phyloP scores from a whole-genome alignment of 768 basidiomycete genomes.

The Pleurotus salmoneostramineus region DNA sequence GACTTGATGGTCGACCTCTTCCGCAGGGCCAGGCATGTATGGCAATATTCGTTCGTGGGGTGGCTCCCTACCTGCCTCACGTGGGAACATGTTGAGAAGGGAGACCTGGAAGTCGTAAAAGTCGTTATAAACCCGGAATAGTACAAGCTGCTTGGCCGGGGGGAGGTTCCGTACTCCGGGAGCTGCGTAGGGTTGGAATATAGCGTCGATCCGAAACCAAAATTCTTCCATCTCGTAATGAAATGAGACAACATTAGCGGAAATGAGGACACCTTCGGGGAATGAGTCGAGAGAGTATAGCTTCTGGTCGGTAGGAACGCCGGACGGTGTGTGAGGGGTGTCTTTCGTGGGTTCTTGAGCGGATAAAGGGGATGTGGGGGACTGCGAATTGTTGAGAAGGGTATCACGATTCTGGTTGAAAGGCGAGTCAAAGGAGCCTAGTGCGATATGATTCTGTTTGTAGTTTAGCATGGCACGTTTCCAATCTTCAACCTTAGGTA shows the following conservation, averaged over 20 bases:
- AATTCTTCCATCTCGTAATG: constrained; percentile 95
- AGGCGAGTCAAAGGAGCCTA: constrained; percentile 77
- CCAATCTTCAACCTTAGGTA: constrained; percentile 99
- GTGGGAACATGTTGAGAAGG: constrained; percentile 82
- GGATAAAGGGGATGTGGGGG: constrained; percentile 12
- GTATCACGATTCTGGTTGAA: constrained; percentile 37
- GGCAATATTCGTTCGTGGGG: constrained; percentile 76
- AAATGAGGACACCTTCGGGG: constrained; percentile 80
- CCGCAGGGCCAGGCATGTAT: constrained; percentile 94
- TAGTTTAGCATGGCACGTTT: constrained; percentile 93
- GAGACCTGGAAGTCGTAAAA: constrained; percentile 97
- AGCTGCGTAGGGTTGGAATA: constrained; percentile 79
- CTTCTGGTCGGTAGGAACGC: constrained; percentile 10
- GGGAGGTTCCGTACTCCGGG: constrained; percentile 55
- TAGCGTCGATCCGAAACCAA: constrained; percentile 93
- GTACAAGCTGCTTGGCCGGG: constrained; percentile 70
- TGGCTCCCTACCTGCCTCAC: constrained; percentile 81
- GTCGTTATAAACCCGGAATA: constrained; percentile 96
- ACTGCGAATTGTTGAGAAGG: constrained; percentile 35
- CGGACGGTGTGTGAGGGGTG: constrained; percentile 20
- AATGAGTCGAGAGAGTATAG: constrained; percentile 39
- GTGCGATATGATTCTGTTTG: constrained; percentile 92
- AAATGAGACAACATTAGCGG: constrained; percentile 92
- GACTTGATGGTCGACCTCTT: constrained; percentile 77
- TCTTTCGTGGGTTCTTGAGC: constrained; percentile 15